Base-by-base conservation (phyloP, 1,139 yeast genomes). In the Blastobotrys elegans region DNA sequence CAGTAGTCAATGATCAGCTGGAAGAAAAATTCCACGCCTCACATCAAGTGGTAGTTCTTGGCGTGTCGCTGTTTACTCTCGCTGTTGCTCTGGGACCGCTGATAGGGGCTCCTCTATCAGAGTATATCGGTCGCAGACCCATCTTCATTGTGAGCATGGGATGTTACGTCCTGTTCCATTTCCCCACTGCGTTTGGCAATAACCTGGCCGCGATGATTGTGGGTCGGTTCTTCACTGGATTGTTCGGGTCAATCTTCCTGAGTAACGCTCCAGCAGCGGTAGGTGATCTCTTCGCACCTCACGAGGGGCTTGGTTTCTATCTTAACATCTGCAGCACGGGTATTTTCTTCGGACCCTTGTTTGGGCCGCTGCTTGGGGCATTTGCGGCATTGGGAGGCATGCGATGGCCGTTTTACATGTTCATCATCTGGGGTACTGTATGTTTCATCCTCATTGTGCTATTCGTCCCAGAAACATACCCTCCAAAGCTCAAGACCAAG, bases 181-280 rank as follows among this genome's bases (percentile, higher is more conserved):
- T 81, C 45, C 75, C 84, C 1, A 74, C 80, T 43, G 82, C 82
- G 2, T 69, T 85, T 11, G 84, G 84, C 24, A 73, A 83, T 59
- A 81, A 85, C 58, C 55, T 84, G 29, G 94, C 84, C 61, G 79
- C 92, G 0, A 69, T 85, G 49, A 64, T 81, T 54, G 77, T 77
- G 38, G 81, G 84, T 48, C 70, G 87, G 50, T 80, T 80, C 59
- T 66, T 80, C 53, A 71, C 78, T 49, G 87, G 86, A 4, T 79
- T 81, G 35, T 79, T 77, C 59, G 74, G 84, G 1, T 72, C 83
- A 22, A 76, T 82, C 17, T 84, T 92, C 0, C 65, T 86, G 61
- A 89, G 84, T 24, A 84, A 83, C 38, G 87, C 84, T 5, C 94
- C 94, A n/a, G 95, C 92, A 22, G 74, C 84, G 0, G 77, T 84